These are phyloP conservation scores for Balakata baccata DNA, from an alignment of 345 rosid species.

Conservation along the genomic window DNA sequence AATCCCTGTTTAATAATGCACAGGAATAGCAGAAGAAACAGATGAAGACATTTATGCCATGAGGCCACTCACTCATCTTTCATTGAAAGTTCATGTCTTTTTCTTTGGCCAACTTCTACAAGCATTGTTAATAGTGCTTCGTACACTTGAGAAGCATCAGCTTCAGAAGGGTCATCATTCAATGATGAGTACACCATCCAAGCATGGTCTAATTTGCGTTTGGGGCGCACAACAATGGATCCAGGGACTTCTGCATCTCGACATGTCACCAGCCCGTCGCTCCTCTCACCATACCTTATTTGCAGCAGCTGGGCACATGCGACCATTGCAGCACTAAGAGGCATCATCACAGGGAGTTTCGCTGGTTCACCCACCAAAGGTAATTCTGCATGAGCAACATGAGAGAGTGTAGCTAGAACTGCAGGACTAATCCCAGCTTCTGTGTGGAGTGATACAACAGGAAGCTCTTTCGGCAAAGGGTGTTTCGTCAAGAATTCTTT, in stretches of 20 bases:
- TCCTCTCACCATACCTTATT: constrained; percentile 76
- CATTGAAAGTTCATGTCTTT: constrained; percentile 19
- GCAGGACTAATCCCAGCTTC: constrained; percentile 83
- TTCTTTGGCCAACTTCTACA: constrained; percentile 58
- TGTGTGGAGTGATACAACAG: constrained; percentile 82
- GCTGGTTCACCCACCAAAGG: constrained; percentile 54
- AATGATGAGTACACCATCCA: constrained; percentile 97
- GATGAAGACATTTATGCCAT: neutral
- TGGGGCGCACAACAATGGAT: constrained; percentile 74
- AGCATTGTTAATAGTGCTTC: constrained; percentile 85
- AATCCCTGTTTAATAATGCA: neutral
- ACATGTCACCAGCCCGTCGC: constrained; percentile 84
- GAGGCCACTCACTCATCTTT: constrained; percentile 17
- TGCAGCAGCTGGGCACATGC: constrained; percentile 91
- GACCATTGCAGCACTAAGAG: constrained; percentile 94
- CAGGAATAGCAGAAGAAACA: neutral
- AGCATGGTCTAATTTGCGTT: constrained; percentile 81
- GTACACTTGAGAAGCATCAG: constrained; percentile 83
- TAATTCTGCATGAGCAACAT: constrained; percentile 84
- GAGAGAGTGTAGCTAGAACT: constrained; percentile 75
- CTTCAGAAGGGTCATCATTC: constrained; percentile 59
- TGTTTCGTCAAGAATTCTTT: constrained; percentile 73
- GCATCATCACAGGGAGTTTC: constrained; percentile 79
- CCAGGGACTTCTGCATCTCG: constrained; percentile 97
- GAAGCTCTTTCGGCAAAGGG: constrained; percentile 68